Evolutionary conservation across 768 basidiomycete species (phyloP).

Genomic region (Russula ochroleuca): DNA sequence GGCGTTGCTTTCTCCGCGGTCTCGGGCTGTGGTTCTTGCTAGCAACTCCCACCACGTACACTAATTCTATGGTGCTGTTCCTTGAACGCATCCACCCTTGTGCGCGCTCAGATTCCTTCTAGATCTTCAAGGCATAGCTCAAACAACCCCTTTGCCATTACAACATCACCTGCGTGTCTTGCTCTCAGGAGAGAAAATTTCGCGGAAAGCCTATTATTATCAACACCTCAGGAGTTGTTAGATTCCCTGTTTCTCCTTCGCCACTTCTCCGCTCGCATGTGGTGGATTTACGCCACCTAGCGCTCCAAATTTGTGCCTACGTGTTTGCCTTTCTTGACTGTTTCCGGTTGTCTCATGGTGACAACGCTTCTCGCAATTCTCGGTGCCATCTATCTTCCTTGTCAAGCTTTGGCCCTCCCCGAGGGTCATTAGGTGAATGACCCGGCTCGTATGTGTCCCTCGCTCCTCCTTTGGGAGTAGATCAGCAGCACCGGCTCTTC

Average conservation of each 20-base stretch:
- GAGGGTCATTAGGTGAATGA: background rate
- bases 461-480: background rate
- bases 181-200: background rate
- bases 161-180: no score
- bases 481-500: background rate
- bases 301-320: background rate
- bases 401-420: background rate
- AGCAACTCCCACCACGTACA: slow-evolving; percentile 90
- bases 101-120: background rate
- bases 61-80: slow-evolving; percentile 78
- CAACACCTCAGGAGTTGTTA: background rate
- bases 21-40: slow-evolving; percentile 85
- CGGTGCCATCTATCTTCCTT: background rate
- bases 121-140: slow-evolving; percentile 97
- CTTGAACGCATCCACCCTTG: background rate
- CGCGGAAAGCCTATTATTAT: background rate
- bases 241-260: background rate
- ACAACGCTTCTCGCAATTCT: background rate
- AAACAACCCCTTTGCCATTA: no score
- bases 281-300: background rate
- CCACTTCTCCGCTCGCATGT: background rate
- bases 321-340: background rate
- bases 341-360: background rate
- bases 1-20: slow-evolving; percentile 74
- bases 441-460: background rate